These are phyloP conservation scores for Neurospora sp. DNA, from an alignment of 495 filamentous ascomycete species.

Conservation along the genomic window DNA sequence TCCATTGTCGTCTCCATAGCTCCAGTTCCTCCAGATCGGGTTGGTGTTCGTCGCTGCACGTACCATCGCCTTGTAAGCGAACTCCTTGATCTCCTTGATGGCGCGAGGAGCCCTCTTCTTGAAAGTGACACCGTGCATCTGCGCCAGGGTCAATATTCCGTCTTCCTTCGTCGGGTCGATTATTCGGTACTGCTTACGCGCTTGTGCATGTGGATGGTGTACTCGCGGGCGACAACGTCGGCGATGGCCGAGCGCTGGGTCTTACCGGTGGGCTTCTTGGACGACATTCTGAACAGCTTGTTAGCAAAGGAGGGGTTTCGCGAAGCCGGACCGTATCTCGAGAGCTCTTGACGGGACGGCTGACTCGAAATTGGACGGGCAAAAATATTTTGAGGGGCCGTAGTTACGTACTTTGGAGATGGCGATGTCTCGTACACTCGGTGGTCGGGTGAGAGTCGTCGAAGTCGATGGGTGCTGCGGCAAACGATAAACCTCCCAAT, in stretches of 20 bases:
- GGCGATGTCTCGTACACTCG: constrained; percentile 22
- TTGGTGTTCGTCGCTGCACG: constrained; percentile 25
- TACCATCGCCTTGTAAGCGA: constrained; percentile 93
- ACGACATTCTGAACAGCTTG: constrained; percentile 51
- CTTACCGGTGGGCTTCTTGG: constrained; percentile 61
- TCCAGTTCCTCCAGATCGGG: constrained; percentile 3
- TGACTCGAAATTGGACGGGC: neutral
- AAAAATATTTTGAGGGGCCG: constrained; percentile 1
- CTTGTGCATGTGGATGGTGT: constrained; percentile 99
- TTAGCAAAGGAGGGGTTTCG: neutral
- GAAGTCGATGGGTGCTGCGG: constrained; percentile 22
- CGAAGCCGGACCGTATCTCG: neutral
- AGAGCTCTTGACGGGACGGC: neutral
- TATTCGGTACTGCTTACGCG: constrained; percentile 58
- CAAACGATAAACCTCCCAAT: constrained; percentile 16
- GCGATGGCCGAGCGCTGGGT: constrained; percentile 81
- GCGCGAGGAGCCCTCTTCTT: constrained; percentile 98
- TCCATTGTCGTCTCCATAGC: neutral
- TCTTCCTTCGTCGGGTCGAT: neutral
- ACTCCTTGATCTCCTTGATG: constrained; percentile 97
- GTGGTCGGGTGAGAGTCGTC: constrained; percentile 20
- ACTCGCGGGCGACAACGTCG: constrained; percentile 98
- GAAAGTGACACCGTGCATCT: constrained; percentile 96
- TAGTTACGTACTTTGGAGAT: constrained; percentile 24
- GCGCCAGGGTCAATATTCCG: constrained; percentile 9